Conservation (phyloP, 805 yeast genomes). For the Metschnikowia picachoensis region DNA sequence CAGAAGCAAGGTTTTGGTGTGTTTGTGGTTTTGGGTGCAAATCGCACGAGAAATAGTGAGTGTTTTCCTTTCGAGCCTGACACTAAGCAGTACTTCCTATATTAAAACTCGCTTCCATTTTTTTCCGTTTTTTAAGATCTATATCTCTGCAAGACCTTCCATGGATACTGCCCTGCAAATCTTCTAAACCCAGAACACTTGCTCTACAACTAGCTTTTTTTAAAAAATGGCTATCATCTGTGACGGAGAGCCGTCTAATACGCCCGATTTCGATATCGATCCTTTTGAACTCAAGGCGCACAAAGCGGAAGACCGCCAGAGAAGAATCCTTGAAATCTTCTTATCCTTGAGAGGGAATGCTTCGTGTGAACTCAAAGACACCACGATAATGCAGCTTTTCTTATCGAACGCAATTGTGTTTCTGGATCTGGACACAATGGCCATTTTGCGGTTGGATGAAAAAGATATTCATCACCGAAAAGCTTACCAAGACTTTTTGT, state of each 20-base stretch:
- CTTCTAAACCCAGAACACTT: too few species aligned
- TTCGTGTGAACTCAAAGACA: conserved; percentile 11
- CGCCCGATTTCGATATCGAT: conserved; percentile 1
- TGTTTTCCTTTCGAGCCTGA: too few species aligned
- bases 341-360: conserved; percentile 2
- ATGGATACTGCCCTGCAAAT: too few species aligned
- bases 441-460: conserved; percentile 6
- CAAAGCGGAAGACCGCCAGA: conserved; percentile 10
- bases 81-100: background rate
- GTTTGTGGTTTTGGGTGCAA: conserved; percentile 5
- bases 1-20: background rate
- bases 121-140: too few species aligned
- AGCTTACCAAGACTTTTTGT: conserved; percentile 8
- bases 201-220: too few species aligned
- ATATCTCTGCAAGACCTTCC: too few species aligned
- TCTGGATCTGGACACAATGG: conserved; percentile 14
- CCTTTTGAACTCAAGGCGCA: conserved; percentile 11
- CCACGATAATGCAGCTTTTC: conserved; percentile 14
- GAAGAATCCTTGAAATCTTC: conserved; percentile 5
- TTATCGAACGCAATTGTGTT: conserved; percentile 5
- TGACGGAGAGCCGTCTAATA: conserved; percentile 7
- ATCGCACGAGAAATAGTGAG: background rate
- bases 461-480: conserved; percentile 4
- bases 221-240: conserved; percentile 10
- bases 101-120: too few species aligned